Evolutionary conservation across 768 basidiomycete genomes (phyloP), one percentile per base, ranked within the genome.

Genomic region (Naematelia aurantialba): DNA sequence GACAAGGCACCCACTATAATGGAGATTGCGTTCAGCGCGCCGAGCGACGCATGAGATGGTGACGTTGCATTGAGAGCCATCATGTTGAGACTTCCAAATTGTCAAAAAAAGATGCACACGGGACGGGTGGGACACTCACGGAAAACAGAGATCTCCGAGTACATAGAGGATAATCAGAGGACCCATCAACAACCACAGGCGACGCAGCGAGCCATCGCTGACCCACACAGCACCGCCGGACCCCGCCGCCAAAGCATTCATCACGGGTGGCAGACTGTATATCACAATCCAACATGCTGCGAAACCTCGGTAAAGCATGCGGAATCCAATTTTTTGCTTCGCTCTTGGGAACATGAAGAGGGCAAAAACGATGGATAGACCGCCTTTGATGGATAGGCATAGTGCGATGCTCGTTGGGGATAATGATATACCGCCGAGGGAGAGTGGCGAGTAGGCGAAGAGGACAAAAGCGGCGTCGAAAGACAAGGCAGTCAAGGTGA

Each of bases 391-490:
- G 34, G 53, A 52, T 30, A 63, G 48, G 25, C 53, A 53, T 22
- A 39, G 54, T 1, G 63, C 63, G 52, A 65, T 65, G 14, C 30
- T 24, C 5, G 22, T 42, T 4, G 54, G 64, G 1, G 58, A 49
- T 12, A 66, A 42, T 4, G 49, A 54, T 42, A 66, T 59, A 11
- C 65, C 65, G 53, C 57, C 55, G 5, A 66, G 42, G 8, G 27
- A 22, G 22, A 51, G 24, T 8, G 58, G 47, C 3, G 65, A 63
- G 52, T 66, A 66, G 47, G 53, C 42, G 52, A 62, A 66, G 5
- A 66, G 52, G 22, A 66, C 59, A 29, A 66, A 58, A 5, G 47
- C 57, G n/a, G 65, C 61, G 51, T 66, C 65, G 46, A 66, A 66
- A 3, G 61, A 60, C 26, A 63, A 50, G 45, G 61, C 46, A 24